These are phyloP conservation scores for Letharia columbiana DNA, from an alignment of 495 filamentous ascomycete species.

Conservation along the genomic window DNA sequence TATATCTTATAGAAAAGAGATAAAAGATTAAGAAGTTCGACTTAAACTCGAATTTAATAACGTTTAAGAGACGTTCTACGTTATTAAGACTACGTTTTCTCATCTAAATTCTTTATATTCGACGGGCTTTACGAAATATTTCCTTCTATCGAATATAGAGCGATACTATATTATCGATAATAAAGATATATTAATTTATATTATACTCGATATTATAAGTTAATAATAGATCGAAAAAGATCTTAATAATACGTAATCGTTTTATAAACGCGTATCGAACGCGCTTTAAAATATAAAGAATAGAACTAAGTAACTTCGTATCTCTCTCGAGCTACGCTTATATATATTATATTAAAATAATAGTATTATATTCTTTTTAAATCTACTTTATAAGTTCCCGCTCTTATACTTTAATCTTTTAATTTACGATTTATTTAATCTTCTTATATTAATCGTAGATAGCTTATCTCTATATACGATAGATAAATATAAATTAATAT, in stretches of 20 bases:
- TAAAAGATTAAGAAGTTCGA: slow-evolving; percentile 1
- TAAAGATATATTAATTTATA: not conserved
- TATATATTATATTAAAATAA: too few relatives aligned
- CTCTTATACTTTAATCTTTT: slow-evolving; percentile 1
- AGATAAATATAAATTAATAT: slow-evolving; percentile 13
- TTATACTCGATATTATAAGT: too few relatives aligned
- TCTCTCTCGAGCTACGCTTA: not conserved
- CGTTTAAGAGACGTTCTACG: not conserved
- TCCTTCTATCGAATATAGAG: slow-evolving; percentile 9
- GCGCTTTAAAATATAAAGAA: not conserved
- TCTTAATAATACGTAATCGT: slow-evolving; percentile 1
- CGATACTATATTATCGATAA: slow-evolving; percentile 15
- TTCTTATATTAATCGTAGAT: slow-evolving; percentile 15
- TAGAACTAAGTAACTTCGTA: not conserved
- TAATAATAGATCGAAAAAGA: slow-evolving; percentile 4
- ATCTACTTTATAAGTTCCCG: slow-evolving; percentile 13
- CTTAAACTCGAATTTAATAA: too few relatives aligned
- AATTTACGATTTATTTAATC: not conserved
- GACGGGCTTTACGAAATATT: slow-evolving; percentile 6
- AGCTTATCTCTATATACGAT: slow-evolving; percentile 15
- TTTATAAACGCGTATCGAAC: slow-evolving; percentile 6
- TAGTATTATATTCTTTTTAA: too few relatives aligned
- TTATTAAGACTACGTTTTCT: not conserved
- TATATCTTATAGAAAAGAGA: slow-evolving; percentile 20
- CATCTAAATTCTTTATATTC: slow-evolving; percentile 1